Conservation (phyloP, 169 alveolate genomes). For the Plasmodium sp. region DNA sequence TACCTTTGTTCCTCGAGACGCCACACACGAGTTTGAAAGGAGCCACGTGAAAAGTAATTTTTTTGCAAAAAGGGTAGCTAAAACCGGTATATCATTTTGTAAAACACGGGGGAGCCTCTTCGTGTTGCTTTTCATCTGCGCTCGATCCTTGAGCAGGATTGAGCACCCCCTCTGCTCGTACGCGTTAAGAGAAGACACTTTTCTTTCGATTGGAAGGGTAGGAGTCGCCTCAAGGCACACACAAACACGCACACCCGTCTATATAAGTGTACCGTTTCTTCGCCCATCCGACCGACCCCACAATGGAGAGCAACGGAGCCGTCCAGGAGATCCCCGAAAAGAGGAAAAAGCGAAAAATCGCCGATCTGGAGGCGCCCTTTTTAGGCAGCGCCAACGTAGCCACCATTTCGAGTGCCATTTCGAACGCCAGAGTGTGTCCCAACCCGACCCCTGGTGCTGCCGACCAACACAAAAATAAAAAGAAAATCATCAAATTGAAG, state of each 20-base stretch:
- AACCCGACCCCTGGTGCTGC: not conserved
- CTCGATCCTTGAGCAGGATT: not conserved
- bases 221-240: not conserved
- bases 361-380: not conserved
- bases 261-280: not conserved
- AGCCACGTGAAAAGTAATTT: not conserved
- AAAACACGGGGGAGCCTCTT: not conserved
- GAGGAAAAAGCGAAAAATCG: not conserved
- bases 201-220: not conserved
- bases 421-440: not conserved
- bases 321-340: not conserved
- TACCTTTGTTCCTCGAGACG: not conserved
- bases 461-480: not conserved
- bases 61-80: not conserved
- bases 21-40: not conserved
- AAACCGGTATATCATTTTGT: not conserved
- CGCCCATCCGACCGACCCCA: not conserved
- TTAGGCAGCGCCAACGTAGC: not conserved
- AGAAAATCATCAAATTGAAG: slow-evolving; percentile 24
- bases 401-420: not conserved
- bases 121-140: not conserved
- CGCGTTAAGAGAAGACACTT: not conserved
- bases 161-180: not conserved
- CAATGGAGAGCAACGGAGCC: not conserved
- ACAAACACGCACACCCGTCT: not conserved